Base-by-base conservation (phyloP, 2,329 filamentous ascomycete genomes). In the Calycina herbarum region DNA sequence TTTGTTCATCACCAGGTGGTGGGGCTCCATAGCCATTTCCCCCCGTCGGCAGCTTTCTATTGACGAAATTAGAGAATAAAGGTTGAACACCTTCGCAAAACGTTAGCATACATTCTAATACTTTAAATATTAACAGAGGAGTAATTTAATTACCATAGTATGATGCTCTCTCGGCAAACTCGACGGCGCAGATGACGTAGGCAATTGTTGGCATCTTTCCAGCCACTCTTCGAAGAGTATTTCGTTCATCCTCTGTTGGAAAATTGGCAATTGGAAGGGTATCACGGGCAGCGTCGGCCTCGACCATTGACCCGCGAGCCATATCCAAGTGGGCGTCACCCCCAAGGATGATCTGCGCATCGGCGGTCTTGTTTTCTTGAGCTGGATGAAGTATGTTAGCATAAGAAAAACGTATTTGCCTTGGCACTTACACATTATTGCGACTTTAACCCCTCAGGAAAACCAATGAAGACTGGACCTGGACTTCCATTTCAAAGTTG, bases 131-230 rank as follows among this genome's bases (percentile, higher is more conserved):
- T 6, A 13, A 17, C 17, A 6, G 33, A 2, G 24, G 5, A 17
- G 1, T 61, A n/a, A 5, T 51, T 20, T 54, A 54, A 27, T 54
- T 54, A 54, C 48, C 56, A 35, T 57, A 57, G 31, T 48, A 62
- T 13, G 48, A 57, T 78, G 91, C 92, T 58, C 90, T 87, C 79
- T 93, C 90, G 79, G 88, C 90, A 66, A 92, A 80, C 78, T 93
- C 90, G 68, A 90, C 85, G 67, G 92, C 87, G 59, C 89, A 89
- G 66, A 93, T 85, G 38, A 88, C 88, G 79, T 87, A 93, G 64
- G 89, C 85, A 62, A 82, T 79, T 84, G 85, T 88, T 58, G 87
- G 86, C 67, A 93, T 86, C 73, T 82, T 82, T 11, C 86, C 88
- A 20, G 87, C 85, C 20, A 90, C 83, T 72, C 87, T 85, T 57